Base-by-base conservation (phyloP, 2,329 filamentous ascomycete genomes). In the Diaporthe sp. region DNA sequence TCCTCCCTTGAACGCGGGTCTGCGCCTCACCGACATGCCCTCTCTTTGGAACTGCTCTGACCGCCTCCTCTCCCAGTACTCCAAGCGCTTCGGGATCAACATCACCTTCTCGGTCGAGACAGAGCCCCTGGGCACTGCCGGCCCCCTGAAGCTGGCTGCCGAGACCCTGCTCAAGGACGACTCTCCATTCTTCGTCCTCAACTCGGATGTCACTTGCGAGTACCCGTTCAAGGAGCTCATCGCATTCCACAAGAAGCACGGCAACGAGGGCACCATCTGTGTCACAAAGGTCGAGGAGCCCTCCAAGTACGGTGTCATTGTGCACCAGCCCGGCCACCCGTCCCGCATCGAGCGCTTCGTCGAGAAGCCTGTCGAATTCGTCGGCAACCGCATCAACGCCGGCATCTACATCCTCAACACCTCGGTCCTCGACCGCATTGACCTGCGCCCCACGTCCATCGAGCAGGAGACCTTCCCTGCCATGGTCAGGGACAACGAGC, bases 221-320 rank as follows among this genome's bases (percentile, higher is more conserved):
- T 98, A 96, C 85, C 97, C 96, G 74, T 98, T 99, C 89, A 89
- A 94, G 84, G 90, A 98, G 81, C 92, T 98, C 71, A 94, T 94
- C 77, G 92, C 92, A 28, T 98, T 98, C 91, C 97, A 98, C 91
- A 96, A 94, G 87, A 87, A 88, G 75, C 97, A 99, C 86, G 97
- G 96, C 76, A 92, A 98, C 71, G 97, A 99, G 89, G 97, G 96
- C 80, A 99, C 96, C 80, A 99, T 99, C 82, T 94, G 98, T 65
- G 96, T 98, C 78, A 99, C 96, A 82, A 99, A 98, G 90, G 96
- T 99, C 72, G 96, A 99, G 87, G 97, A 99, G 87, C 96, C 96
- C 58, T 98, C 95, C 83, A 99, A 99, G 88, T 99, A 98, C 85
- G 96, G 96, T 91, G 96, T 99, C 80, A 93, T 99, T 74, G 97